Percentiles rank a stretch among this genome's conserved stretches.
Conservation (phyloP, 2,329 filamentous ascomycete genomes). For the Cyclaneusma minus region DNA sequence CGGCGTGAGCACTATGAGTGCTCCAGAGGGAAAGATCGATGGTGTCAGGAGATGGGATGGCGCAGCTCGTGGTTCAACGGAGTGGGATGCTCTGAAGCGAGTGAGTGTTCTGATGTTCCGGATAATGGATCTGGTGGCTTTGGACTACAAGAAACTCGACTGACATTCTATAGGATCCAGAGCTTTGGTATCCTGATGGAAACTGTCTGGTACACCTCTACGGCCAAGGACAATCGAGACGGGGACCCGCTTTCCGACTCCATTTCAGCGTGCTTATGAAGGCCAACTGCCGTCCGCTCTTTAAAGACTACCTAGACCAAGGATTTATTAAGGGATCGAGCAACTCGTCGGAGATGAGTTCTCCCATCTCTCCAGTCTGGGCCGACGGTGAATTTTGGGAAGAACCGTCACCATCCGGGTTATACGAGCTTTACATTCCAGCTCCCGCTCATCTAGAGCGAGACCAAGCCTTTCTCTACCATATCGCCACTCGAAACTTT, state of each 20-base stretch:
- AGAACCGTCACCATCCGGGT: conserved; percentile 1
- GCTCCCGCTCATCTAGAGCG: conserved; percentile 37
- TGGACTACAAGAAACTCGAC: no score
- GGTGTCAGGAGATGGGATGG: background rate
- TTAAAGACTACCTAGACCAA: conserved; percentile 32
- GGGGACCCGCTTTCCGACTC: conserved; percentile 53
- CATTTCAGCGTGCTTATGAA: conserved; percentile 40
- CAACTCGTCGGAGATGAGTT: no score
- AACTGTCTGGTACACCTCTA: conserved; percentile 59
- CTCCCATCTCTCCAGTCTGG: conserved; percentile 7
- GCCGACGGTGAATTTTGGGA: conserved; percentile 4
- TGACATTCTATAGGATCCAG: conserved; percentile 55
- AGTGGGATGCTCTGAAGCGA: background rate
- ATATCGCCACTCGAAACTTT: conserved; percentile 58
- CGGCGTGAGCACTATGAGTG: no score
- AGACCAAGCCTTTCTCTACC: conserved; percentile 41
- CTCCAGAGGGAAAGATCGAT: no score
- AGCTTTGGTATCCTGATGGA: conserved; percentile 52
- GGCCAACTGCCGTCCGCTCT: conserved; percentile 42
- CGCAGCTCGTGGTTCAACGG: background rate
- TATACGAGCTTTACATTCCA: conserved; percentile 52
- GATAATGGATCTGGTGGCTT: no score
- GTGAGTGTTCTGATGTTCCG: no score
- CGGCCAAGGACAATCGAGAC: conserved; percentile 43
- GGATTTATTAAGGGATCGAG: conserved; percentile 4